These are phyloP conservation scores for Barnettozyma siamensis DNA, from an alignment of 805 yeast species.

Conservation along the genomic window DNA sequence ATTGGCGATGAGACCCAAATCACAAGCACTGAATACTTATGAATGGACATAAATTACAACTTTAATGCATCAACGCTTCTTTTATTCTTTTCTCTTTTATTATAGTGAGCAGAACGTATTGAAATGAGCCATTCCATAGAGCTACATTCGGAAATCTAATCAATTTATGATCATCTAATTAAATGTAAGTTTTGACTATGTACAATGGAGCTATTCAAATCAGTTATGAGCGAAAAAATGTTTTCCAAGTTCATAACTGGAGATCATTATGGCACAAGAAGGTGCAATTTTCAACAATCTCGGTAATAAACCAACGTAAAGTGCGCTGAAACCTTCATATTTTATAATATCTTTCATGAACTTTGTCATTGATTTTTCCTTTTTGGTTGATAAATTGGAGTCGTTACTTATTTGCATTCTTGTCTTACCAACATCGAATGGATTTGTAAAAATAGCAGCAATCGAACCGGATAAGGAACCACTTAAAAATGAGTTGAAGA, in stretches of 20 bases:
- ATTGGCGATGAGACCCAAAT: constrained; percentile 13
- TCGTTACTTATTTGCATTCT: constrained; percentile 63
- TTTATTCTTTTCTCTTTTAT: too few relatives aligned
- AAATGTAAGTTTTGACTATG: too few relatives aligned
- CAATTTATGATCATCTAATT: too few relatives aligned
- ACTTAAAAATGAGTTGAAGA: constrained; percentile 61
- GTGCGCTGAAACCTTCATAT: constrained; percentile 73
- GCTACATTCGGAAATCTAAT: too few relatives aligned
- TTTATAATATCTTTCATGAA: constrained; percentile 57
- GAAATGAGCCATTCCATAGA: too few relatives aligned
- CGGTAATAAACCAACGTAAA: constrained; percentile 85
- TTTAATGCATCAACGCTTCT: too few relatives aligned
- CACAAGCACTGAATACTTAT: constrained; percentile 11
- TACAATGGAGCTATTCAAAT: too few relatives aligned
- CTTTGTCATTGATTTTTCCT: constrained; percentile 54
- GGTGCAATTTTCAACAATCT: constrained; percentile 91
- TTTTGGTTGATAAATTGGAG: constrained; percentile 3
- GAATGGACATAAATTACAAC: constrained; percentile 17
- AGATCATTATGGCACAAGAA: constrained; percentile 97
- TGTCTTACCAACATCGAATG: constrained; percentile 97
- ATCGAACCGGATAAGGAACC: constrained; percentile 81
- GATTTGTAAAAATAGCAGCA: constrained; percentile 86
- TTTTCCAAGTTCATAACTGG: constrained; percentile 88
- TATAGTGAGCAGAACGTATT: too few relatives aligned
- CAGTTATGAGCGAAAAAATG: constrained; percentile 34